Percentiles rank a stretch among this genome's conserved stretches.
phyloP scores from a whole-genome alignment of 2,329 filamentous ascomycete genomes.

The Fusarium napiforme region DNA sequence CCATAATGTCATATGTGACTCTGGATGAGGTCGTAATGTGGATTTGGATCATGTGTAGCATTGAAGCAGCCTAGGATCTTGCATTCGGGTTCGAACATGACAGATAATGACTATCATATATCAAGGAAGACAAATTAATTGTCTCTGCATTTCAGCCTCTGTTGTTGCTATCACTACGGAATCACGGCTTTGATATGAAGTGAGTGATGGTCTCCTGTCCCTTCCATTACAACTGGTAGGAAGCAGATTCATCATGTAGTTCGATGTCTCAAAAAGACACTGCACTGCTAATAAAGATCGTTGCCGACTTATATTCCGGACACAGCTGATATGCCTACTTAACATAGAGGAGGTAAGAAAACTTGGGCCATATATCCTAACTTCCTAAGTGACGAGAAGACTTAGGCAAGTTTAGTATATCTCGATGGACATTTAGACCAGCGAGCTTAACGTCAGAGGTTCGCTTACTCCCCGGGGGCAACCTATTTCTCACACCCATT shows the following conservation, averaged over 20 bases:
- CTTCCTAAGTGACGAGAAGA: neutral
- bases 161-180: neutral
- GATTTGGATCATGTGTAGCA: slow-evolving; percentile 1
- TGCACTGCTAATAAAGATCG: neutral
- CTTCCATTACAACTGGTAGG: neutral
- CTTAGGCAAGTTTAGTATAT: neutral
- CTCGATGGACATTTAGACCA: neutral
- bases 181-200: neutral
- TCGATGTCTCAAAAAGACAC: neutral
- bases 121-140: neutral
- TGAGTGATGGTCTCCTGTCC: neutral
- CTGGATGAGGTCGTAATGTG: neutral
- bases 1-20: neutral
- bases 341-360: neutral
- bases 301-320: neutral
- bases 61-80: neutral
- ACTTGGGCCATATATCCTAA: neutral
- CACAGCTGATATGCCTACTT: neutral
- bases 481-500: neutral
- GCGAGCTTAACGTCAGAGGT: neutral
- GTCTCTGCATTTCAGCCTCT: neutral
- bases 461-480: neutral
- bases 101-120: neutral
- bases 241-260: neutral
- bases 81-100: neutral